Evolutionary conservation across 345 rosid genomes (phyloP).

Genomic region (Carallia brachiata): DNA sequence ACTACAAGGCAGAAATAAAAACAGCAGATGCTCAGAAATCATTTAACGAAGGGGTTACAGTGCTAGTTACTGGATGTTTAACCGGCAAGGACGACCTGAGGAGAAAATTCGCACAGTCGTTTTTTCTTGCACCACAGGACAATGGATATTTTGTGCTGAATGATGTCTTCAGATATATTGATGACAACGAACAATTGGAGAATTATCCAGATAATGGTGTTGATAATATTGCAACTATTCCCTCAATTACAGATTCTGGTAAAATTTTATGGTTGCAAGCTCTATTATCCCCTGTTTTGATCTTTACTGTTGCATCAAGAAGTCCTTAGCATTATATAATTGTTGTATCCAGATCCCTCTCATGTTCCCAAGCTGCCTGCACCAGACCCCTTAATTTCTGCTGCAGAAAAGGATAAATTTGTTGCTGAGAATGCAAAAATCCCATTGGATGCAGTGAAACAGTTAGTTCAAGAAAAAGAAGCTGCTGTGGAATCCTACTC

Average conservation of each 20-base stretch:
- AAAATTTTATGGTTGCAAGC: neutral
- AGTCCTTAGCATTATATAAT: too few relatives aligned
- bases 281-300: neutral
- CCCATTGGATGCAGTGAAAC: conserved; percentile 4
- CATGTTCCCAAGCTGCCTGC: conserved; percentile 18
- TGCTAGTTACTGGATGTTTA: conserved; percentile 65
- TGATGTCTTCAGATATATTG: conserved; percentile 66
- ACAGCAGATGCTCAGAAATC: conserved; percentile 65
- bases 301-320: neutral
- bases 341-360: conserved; percentile 12
- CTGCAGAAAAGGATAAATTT: conserved; percentile 12
- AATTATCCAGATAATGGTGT: conserved; percentile 18
- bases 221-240: conserved; percentile 20
- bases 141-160: conserved; percentile 66
- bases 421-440: conserved; percentile 11
- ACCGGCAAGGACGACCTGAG: conserved; percentile 43
- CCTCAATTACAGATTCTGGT: neutral
- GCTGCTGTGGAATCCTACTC: conserved; percentile 17
- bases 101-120: conserved; percentile 55
- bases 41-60: conserved; percentile 47
- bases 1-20: conserved; percentile 51
- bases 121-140: conserved; percentile 71
- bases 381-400: conserved; percentile 14
- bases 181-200: conserved; percentile 30
- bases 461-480: conserved; percentile 15